Conservation (phyloP, 441 rosid species). For the Erodium trifolium region DNA sequence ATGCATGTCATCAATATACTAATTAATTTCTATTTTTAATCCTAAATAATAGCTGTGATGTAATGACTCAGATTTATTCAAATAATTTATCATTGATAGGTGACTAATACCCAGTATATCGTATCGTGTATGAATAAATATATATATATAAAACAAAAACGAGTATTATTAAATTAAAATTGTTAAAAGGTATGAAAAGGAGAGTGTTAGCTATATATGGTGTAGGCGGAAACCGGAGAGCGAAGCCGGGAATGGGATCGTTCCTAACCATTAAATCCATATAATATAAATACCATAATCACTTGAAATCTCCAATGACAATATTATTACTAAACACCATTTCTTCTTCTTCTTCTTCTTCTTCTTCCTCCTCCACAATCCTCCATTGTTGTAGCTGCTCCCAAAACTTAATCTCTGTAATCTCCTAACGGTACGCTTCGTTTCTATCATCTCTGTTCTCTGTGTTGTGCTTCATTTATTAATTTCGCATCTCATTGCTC, state of each 20-base stretch:
- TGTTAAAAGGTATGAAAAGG: not conserved
- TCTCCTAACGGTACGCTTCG: not conserved
- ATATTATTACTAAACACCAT: not conserved
- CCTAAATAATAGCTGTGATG: not conserved
- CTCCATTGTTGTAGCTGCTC: not conserved
- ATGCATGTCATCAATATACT: not conserved
- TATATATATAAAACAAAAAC: no score
- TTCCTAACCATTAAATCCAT: not conserved
- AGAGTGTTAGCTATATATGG: not conserved
- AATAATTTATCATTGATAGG: no score
- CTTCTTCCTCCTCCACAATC: not conserved
- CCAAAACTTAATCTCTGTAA: not conserved
- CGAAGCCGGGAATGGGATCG: not conserved
- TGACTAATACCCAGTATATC: no score
- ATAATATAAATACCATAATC: not conserved
- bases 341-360: no score
- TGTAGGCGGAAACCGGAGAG: constrained; percentile 2
- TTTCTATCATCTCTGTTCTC: not conserved
- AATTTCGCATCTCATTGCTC: not conserved
- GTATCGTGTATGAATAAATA: no score
- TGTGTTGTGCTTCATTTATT: not conserved
- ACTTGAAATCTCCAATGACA: not conserved
- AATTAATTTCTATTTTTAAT: not conserved
- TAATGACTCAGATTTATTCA: no score
- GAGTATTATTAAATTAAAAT: no score